Evolutionary conservation across 208 protist genomes (phyloP), one percentile per base, ranked within the genome.

Genomic region (Balamuthia mandrillaris): DNA sequence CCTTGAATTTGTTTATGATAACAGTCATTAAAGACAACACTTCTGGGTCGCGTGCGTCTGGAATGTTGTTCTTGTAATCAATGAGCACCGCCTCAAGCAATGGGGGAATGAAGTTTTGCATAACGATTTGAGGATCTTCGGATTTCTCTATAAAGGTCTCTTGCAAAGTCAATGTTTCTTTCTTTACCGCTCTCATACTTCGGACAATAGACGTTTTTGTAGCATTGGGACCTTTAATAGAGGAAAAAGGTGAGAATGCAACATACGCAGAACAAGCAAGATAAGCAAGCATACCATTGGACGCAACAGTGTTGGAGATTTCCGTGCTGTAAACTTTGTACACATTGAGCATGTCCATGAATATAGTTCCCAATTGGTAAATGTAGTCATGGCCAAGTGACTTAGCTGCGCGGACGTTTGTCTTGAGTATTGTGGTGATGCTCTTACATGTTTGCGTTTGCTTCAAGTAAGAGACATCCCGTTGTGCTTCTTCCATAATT

Each of bases 61-160:
- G 95, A 21, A 96, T 79, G 16, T 91, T 94, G 41, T 92, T 90
- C 61, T 95, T 72, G 89, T 99, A 99, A 87, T 99, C 98, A 21
- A 88, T 87, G 9, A 99, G 88, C 18, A 99, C 96, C 3, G 97
- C 94, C 1, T 98, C 94, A 14, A 99, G 91, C 37, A 99, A 89
- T 45, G 96, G 93, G 4, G 97, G 97, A 58, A 99, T 91, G 58
- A 98, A 96, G 29, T 94, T 89, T 6, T 87, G 77, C 3, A 95
- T 91, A 33, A 98, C 94, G 81, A 87, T 41, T 35, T 42, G 45
- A 10, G 84, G 58, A 63, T 98, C 94, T 7, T 95, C 88, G 1
- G 94, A 93, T 39, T 95, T 88, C 68, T 92, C 87, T 29, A 99
- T 92, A 90, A 98, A 99, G 24, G 90, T 92, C 85, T 98, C 95